Conservation (phyloP, 108 stramenopile species). For the Stephanodiscus triporus region DNA sequence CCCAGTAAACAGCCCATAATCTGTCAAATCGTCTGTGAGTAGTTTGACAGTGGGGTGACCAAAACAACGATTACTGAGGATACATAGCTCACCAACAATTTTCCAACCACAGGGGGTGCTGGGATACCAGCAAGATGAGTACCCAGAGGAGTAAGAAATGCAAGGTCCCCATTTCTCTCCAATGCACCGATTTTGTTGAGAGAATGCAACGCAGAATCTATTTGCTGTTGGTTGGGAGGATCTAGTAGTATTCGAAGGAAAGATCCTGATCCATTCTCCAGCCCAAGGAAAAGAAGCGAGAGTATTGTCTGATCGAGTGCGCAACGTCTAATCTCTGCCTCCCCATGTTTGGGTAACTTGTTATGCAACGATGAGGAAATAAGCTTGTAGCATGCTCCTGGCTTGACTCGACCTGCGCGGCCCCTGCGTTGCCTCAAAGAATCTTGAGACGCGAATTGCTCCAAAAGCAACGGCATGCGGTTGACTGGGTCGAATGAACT, state of each 20-base stretch:
- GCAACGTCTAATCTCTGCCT: conserved; percentile 80
- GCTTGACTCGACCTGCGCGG: conserved; percentile 82
- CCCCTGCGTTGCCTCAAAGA: conserved; percentile 82
- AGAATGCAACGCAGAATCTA: conserved; percentile 63
- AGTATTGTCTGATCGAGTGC: conserved; percentile 86
- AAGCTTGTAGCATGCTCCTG: conserved; percentile 86
- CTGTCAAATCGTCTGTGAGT: too few species aligned
- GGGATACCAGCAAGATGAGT: conserved; percentile 86
- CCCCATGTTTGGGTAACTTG: conserved; percentile 67
- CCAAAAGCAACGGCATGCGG: conserved; percentile 86
- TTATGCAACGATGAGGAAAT: conserved; percentile 61
- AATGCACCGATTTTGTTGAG: conserved; percentile 71
- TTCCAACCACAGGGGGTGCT: conserved; percentile 82
- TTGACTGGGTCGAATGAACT: conserved; percentile 84
- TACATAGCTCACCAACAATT: conserved; percentile 56
- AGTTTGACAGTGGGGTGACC: too few species aligned
- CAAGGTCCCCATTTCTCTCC: conserved; percentile 19
- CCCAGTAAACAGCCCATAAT: conserved; percentile 79
- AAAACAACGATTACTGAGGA: too few species aligned
- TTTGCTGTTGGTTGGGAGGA: conserved; percentile 64
- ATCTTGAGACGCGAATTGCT: conserved; percentile 79
- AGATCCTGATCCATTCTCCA: conserved; percentile 68
- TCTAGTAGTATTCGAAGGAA: conserved; percentile 72
- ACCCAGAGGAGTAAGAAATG: conserved; percentile 73
- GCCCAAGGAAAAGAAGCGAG: conserved; percentile 78